Evolutionary conservation across 306 rosid species (phyloP).

Genomic region (Corylus heterophylla): DNA sequence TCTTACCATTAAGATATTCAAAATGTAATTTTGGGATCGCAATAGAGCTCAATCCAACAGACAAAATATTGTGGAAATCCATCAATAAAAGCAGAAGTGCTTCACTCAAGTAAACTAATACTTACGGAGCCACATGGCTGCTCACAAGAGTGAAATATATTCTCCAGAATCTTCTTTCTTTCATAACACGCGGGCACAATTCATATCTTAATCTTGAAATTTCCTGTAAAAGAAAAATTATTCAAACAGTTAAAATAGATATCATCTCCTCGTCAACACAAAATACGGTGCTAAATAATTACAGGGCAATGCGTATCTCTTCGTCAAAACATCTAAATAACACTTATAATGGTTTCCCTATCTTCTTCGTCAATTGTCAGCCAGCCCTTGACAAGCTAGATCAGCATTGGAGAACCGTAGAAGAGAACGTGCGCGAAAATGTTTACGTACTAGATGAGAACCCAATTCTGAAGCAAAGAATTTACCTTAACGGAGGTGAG

Average conservation of each 20-base stretch:
- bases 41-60: background rate
- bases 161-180: constrained; percentile 86
- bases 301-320: background rate
- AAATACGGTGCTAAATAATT: background rate
- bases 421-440: background rate
- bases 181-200: constrained; percentile 84
- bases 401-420: background rate
- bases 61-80: background rate
- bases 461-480: constrained; percentile 16
- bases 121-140: constrained; percentile 98
- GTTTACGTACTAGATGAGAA: background rate
- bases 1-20: constrained; percentile 5
- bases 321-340: background rate
- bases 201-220: constrained; percentile 95
- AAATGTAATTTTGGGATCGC: background rate
- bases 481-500: constrained; percentile 84
- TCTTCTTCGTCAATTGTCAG: background rate
- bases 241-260: constrained; percentile 3
- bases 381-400: background rate
- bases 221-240: constrained; percentile 59
- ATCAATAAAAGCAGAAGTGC: constrained; percentile 5
- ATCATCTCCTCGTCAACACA: constrained; percentile 15
- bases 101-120: constrained; percentile 29
- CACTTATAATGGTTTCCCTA: background rate
- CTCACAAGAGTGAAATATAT: constrained; percentile 91